Conservation (phyloP, 2,329 filamentous ascomycete genomes). For the Camillea tinctor region DNA sequence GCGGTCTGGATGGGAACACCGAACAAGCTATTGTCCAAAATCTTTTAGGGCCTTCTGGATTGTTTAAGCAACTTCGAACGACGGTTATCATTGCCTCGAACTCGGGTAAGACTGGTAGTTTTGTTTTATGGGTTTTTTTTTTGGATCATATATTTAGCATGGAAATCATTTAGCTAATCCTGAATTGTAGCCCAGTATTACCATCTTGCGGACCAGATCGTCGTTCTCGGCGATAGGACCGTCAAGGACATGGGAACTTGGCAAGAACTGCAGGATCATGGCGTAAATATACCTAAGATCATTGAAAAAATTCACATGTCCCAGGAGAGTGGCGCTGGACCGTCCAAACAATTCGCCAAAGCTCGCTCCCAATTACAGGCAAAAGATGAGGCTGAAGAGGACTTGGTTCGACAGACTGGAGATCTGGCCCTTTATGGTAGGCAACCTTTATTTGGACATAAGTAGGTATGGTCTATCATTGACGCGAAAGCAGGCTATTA, state of each 20-base stretch:
- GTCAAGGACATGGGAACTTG: conserved; percentile 41
- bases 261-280: conserved; percentile 32
- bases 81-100: conserved; percentile 36
- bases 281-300: conserved; percentile 34
- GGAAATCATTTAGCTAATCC: no score
- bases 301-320: conserved; percentile 19
- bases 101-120: no score
- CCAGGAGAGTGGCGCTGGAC: not conserved
- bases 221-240: conserved; percentile 37
- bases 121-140: no score
- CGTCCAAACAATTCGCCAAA: conserved; percentile 1
- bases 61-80: conserved; percentile 25
- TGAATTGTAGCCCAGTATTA: conserved; percentile 35
- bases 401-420: conserved; percentile 30
- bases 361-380: conserved; percentile 6
- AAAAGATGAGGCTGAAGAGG: conserved; percentile 11
- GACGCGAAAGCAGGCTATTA: conserved; percentile 30
- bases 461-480: no score
- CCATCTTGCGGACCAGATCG: conserved; percentile 39
- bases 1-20: conserved; percentile 36
- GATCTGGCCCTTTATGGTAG: conserved; percentile 38
- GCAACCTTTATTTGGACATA: not conserved
- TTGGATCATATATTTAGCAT: no score
- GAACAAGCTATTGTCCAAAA: conserved; percentile 30
- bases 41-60: conserved; percentile 30